Base-by-base conservation (phyloP, 352 stramenopile species). In the Peronospora destructor region DNA sequence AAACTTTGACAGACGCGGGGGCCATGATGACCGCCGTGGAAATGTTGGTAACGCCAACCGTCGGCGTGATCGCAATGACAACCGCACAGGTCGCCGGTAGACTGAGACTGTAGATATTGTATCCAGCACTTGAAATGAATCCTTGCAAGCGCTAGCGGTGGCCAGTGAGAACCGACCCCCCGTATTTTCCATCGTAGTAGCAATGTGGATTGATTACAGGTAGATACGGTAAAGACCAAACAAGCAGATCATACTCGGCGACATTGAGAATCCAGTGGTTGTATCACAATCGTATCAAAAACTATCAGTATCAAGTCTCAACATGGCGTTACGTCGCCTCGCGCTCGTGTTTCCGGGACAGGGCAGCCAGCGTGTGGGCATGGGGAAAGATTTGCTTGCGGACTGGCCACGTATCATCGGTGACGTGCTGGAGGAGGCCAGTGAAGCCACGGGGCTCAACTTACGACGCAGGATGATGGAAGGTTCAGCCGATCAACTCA, bases 331-430 rank as follows among this genome's bases (percentile, higher is more conserved):
- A 23, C 68, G 58, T 48, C 69, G 62, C 25, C 53, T 77, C 33
- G 77, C 72, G 53, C 76, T 91, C 25, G 74, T 89, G 59, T 95
- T 93, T 61, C 83, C 84, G 13, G 84, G 84, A 0, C 84, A 95
- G 55, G 84, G 84, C 56, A 88, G 73, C 48, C 84, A 95, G 59
- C 65, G 75, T 45, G 78, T 80, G 32, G 82, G 84, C 32, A 92
- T 92, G 80, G 68, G 61, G 9, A 76, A 71, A 44, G 82, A 91
- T 36, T 61, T 92, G 54, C 64, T 90, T 29, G 58, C 66, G n/a
- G 68, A 79, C 29, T 95, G 84, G 78, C 66, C 68, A 35, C 73
- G 65, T 25, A 36, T 77, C 14, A 64, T 76, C 6, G 54, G 65
- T 12, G 67, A 83, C 35, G 65, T 78, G 38, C 57, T 91, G n/a